Base-by-base conservation (phyloP, 495 filamentous ascomycete species). In the Apiosordaria backusii region DNA sequence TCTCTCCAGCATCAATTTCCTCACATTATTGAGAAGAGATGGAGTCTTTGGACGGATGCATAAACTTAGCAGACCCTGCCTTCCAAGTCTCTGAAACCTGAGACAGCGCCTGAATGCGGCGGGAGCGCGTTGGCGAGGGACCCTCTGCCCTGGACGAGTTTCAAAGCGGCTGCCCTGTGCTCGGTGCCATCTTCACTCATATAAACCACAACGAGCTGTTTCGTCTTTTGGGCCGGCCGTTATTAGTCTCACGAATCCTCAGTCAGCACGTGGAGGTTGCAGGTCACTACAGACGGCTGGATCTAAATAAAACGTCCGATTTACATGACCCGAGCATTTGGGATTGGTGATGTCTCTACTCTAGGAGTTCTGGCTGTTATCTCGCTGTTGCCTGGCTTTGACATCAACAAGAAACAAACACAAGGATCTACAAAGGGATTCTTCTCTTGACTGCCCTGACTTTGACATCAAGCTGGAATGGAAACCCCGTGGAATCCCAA, bases 71-170 rank as follows among this genome's bases (percentile, higher is more conserved):
- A 45, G 35, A 45, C 35, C 29, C 29, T 35, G 29, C 29, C 6
- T 10, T 10, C 29, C 35, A 45, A 45, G 35, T 45, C 35, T 45
- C 35, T 45, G 35, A 45, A 45, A 45, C 24, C 24, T 45, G 62
- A 29, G 54, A 55, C 62, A 40, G 52, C 19, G 64, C 35, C 45
- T 69, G 45, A 29, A 64, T 40, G 60, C 60, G 67, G 67, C 67
- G 60, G 40, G 60, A 54, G 45, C 61, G 27, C 61, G 26, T 23
- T 57, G 66, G 45, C 62, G 66, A 10, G 22, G 59, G 54, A 65
- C 58, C 35, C 3, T 45, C 35, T 45, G 62, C 58, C 62, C 29
- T 62, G 52, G n/a, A 35, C n/a, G 52, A 22, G 67, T 68, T 68
- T 65, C 66, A 68, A 57, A 57, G 61, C 55, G 29, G 54, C 65